phyloP scores from a whole-genome alignment of 148 eudicot genomes.

The Oxyria digyna region DNA sequence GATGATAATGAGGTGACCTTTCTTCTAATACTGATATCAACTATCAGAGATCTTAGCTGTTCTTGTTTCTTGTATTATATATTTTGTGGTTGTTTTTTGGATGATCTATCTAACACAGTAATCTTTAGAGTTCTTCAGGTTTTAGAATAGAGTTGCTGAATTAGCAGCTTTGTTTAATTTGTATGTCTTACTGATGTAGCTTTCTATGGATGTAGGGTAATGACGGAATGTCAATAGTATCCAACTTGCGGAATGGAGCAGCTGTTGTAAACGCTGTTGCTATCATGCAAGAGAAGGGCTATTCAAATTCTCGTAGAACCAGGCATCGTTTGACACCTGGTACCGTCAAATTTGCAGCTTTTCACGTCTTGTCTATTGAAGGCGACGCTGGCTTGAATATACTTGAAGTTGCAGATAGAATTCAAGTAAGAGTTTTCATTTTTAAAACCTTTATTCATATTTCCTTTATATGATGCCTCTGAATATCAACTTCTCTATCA shows the following conservation, averaged over 20 bases:
- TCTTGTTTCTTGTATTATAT: background rate
- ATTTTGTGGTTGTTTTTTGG: no score
- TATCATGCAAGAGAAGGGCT: conserved; percentile 76
- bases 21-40: background rate
- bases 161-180: background rate
- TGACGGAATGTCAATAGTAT: conserved; percentile 55
- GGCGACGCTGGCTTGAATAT: conserved; percentile 71
- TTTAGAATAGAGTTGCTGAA: background rate
- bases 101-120: no score
- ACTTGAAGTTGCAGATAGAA: conserved; percentile 82
- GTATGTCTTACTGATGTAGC: background rate
- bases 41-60: background rate
- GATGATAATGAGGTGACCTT: conserved; percentile 63
- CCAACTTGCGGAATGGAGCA: conserved; percentile 68
- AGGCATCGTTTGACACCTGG: conserved; percentile 99
- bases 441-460: no score
- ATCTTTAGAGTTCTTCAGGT: background rate
- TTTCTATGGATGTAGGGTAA: conserved; percentile 35
- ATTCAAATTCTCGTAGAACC: conserved; percentile 66
- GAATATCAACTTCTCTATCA: background rate
- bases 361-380: conserved; percentile 80
- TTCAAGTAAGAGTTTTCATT: conserved; percentile 46
- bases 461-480: conserved; percentile 10
- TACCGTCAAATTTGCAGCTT: conserved; percentile 93
- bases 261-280: conserved; percentile 84